Conservation (phyloP, 2,329 filamentous ascomycete genomes). For the Colletotrichum salicis region DNA sequence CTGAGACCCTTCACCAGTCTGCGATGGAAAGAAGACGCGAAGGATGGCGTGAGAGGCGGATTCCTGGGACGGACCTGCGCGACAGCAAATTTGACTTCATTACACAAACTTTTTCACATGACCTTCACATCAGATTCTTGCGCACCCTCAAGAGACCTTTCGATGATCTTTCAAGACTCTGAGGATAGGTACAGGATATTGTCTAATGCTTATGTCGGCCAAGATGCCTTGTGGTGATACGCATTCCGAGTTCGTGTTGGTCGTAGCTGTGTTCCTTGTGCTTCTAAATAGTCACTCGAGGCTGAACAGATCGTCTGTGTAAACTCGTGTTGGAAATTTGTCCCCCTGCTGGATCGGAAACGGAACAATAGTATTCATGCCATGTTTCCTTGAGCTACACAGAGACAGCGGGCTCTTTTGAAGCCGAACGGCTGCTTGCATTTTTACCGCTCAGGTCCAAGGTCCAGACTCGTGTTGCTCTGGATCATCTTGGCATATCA, state of each 20-base stretch:
- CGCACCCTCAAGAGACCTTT: background rate
- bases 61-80: background rate
- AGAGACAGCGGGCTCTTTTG: background rate
- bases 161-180: background rate
- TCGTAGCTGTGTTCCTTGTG: background rate
- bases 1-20: background rate
- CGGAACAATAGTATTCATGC: background rate
- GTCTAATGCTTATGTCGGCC: background rate
- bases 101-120: slow-evolving; percentile 30
- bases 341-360: background rate
- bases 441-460: background rate
- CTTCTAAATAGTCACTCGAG: slow-evolving; percentile 6
- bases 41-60: background rate
- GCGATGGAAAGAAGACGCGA: slow-evolving; percentile 13
- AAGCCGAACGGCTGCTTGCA: slow-evolving; percentile 20
- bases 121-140: slow-evolving; percentile 13
- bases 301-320: background rate
- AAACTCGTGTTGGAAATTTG: background rate
- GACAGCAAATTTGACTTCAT: slow-evolving; percentile 6
- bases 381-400: background rate
- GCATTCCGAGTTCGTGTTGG: background rate
- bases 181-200: background rate
- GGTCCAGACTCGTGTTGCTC: background rate
- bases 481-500: background rate
- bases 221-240: slow-evolving; percentile 2